Percentiles rank a stretch among this genome's conserved stretches.
Conservation (phyloP, 441 rosid genomes). For the Populus tomentosa region DNA sequence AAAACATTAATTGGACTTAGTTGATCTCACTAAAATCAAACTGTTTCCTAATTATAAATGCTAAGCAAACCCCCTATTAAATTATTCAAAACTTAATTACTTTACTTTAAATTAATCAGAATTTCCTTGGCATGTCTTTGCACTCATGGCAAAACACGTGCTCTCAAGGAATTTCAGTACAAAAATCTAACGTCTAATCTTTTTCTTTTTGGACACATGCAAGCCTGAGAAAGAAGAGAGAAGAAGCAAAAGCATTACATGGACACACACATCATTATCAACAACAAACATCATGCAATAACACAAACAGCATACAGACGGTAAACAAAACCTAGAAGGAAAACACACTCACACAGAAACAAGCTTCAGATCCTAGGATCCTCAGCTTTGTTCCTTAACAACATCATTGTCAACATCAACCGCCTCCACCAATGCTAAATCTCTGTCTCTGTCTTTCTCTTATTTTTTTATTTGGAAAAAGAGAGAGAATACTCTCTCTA, state of each 20-base stretch:
- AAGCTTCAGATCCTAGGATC: constrained; percentile 28
- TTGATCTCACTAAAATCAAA: not conserved
- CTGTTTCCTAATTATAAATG: not conserved
- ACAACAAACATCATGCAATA: not conserved
- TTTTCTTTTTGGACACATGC: too few relatives aligned
- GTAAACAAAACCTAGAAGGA: not conserved
- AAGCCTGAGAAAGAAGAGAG: not conserved
- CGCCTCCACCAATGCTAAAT: constrained; percentile 15
- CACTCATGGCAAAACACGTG: not conserved
- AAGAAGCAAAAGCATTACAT: not conserved
- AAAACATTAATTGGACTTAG: not conserved
- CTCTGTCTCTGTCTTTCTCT: constrained; percentile 3
- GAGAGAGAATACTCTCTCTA: constrained; percentile 17
- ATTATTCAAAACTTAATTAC: too few relatives aligned
- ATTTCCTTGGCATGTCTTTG: not conserved
- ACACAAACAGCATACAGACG: not conserved
- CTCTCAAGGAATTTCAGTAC: not conserved
- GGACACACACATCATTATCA: too few relatives aligned
- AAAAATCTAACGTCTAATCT: not conserved
- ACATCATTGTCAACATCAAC: constrained; percentile 12
- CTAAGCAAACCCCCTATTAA: too few relatives aligned
- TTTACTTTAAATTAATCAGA: not conserved
- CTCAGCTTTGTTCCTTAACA: not conserved
- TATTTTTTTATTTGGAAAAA: not conserved
- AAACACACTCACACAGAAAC: constrained; percentile 4